These are phyloP conservation scores for Dentipellis fragilis DNA, from an alignment of 768 basidiomycete genomes.

Conservation along the genomic window DNA sequence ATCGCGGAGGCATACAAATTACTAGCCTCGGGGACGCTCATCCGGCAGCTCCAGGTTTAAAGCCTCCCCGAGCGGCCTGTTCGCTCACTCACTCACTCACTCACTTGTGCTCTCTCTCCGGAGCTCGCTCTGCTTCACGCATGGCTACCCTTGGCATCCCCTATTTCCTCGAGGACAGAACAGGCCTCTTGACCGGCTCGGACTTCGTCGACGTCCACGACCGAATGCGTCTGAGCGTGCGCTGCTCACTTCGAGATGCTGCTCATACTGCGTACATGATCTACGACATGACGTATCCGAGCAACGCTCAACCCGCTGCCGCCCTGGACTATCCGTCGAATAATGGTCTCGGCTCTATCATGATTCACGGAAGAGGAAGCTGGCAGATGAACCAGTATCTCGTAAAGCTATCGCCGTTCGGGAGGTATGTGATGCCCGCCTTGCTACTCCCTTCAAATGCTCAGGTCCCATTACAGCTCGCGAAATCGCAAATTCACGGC, in stretches of 20 bases:
- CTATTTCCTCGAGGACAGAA: conserved; percentile 55
- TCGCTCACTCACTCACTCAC: background rate
- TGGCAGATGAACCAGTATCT: conserved; percentile 48
- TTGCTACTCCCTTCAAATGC: conserved; percentile 3
- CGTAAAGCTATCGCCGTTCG: conserved; percentile 24
- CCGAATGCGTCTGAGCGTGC: conserved; percentile 41
- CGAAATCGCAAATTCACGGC: conserved; percentile 42
- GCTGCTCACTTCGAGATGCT: conserved; percentile 34
- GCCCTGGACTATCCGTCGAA: conserved; percentile 42
- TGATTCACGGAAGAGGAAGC: conserved; percentile 24
- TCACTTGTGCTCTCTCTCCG: too few relatives aligned
- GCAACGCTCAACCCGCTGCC: conserved; percentile 28
- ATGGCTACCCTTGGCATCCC: conserved; percentile 46
- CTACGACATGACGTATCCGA: conserved; percentile 30
- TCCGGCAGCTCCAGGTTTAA: background rate
- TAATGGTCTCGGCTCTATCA: conserved; percentile 42
- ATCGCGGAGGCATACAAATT: background rate
- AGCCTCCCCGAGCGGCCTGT: background rate
- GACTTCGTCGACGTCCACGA: conserved; percentile 57
- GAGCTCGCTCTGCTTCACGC: background rate
- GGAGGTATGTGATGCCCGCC: conserved; percentile 27
- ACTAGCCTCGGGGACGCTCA: background rate
- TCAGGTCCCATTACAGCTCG: conserved; percentile 22
- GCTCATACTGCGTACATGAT: conserved; percentile 42
- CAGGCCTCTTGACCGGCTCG: conserved; percentile 40